These are phyloP conservation scores for Elsinoe necatrix DNA, from an alignment of 2,329 filamentous ascomycete species.

Conservation along the genomic window DNA sequence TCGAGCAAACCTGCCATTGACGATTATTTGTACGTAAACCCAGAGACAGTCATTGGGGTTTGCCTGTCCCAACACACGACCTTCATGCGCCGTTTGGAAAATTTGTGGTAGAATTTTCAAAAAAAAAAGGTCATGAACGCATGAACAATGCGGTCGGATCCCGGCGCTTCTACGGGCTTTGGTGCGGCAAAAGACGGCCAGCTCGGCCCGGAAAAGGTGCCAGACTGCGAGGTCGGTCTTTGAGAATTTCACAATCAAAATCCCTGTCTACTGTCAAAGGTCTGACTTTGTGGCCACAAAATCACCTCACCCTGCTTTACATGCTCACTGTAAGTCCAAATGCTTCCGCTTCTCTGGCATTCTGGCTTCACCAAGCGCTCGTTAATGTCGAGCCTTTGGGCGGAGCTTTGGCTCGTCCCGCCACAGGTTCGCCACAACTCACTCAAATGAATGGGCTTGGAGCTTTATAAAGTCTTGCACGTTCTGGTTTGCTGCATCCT, in stretches of 20 bases:
- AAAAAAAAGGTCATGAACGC: not conserved
- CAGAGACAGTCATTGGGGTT: not conserved
- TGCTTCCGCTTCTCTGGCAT: too few relatives aligned
- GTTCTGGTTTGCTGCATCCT: not conserved
- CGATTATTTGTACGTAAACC: slow-evolving; percentile 12
- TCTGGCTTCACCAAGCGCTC: too few relatives aligned
- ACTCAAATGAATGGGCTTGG: too few relatives aligned
- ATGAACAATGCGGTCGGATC: not conserved
- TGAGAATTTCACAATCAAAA: not conserved
- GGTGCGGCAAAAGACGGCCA: not conserved
- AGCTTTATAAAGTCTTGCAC: too few relatives aligned
- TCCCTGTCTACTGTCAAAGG: not conserved
- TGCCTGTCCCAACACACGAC: not conserved
- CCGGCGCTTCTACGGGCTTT: not conserved
- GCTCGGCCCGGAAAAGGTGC: not conserved
- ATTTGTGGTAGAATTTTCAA: not conserved
- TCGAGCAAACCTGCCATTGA: slow-evolving; percentile 15
- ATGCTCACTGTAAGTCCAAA: not conserved
- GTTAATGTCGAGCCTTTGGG: not conserved
- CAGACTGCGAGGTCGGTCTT: not conserved
- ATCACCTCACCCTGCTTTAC: not conserved
- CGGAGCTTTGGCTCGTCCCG: not conserved
- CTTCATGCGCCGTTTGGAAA: not conserved
- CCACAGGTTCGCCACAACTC: not conserved
- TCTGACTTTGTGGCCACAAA: not conserved